phyloP scores from a whole-genome alignment of 352 stramenopile genomes.

The Saprolegnia parasitica region DNA sequence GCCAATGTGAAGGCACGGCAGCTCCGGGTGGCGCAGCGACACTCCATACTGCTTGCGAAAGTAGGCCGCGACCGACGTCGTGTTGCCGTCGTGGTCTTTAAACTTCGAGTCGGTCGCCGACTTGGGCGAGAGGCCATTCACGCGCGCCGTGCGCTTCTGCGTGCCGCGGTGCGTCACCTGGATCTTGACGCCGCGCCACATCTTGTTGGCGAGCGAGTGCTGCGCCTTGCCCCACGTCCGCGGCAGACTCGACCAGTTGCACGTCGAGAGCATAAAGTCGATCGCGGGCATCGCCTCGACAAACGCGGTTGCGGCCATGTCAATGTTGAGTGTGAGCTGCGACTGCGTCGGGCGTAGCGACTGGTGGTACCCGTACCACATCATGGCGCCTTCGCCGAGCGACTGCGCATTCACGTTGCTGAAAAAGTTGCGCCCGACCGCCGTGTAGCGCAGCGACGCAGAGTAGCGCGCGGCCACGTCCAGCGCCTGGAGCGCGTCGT shows the following conservation, averaged over 20 bases:
- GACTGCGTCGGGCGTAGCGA: slow-evolving; percentile 63
- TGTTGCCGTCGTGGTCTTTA: slow-evolving; percentile 47
- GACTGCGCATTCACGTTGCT: slow-evolving; percentile 35
- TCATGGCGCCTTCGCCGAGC: slow-evolving; percentile 55
- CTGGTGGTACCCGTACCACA: slow-evolving; percentile 76
- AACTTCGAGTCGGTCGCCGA: slow-evolving; percentile 46
- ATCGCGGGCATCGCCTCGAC: slow-evolving; percentile 54
- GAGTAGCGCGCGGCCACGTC: slow-evolving; percentile 63
- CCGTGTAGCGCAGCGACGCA: slow-evolving; percentile 46
- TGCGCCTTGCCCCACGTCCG: slow-evolving; percentile 40
- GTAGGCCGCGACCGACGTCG: slow-evolving; percentile 53
- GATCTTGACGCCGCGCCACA: slow-evolving; percentile 60
- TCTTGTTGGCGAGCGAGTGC: slow-evolving; percentile 46
- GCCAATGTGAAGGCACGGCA: slow-evolving; percentile 78
- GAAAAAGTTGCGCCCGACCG: slow-evolving; percentile 60
- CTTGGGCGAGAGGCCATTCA: slow-evolving; percentile 51
- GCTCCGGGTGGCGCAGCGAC: slow-evolving; percentile 53
- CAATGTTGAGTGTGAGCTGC: slow-evolving; percentile 59
- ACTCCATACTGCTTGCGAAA: slow-evolving; percentile 51
- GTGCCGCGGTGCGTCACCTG: slow-evolving; percentile 57
- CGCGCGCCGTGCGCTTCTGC: slow-evolving; percentile 51
- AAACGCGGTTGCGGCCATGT: slow-evolving; percentile 67
- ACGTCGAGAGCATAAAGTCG: slow-evolving; percentile 42
- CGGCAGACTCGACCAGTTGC: slow-evolving; percentile 35
- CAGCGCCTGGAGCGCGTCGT: slow-evolving; percentile 65